Conservation (phyloP, 2,329 filamentous ascomycete genomes). For the Aureobasidium sp. region DNA sequence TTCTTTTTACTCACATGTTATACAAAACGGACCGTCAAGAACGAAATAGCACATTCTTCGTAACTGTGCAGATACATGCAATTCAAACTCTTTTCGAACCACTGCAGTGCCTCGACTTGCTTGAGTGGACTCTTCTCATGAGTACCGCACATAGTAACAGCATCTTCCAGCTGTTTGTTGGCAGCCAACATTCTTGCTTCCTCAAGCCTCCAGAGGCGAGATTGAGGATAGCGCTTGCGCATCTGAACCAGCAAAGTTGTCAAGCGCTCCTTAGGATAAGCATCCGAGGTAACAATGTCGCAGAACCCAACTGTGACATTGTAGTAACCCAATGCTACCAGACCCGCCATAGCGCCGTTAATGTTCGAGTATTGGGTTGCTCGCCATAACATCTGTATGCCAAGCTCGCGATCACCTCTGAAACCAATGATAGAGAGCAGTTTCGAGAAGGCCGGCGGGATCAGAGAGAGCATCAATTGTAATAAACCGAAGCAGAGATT, state of each 20-base stretch:
- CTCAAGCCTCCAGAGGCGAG: conserved; percentile 79
- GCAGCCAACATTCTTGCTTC: conserved; percentile 71
- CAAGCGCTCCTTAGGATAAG: conserved; percentile 64
- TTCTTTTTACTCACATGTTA: neutral
- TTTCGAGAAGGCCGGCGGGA: conserved; percentile 83
- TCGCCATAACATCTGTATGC: conserved; percentile 82
- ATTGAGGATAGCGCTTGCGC: conserved; percentile 71
- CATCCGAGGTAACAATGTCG: conserved; percentile 68
- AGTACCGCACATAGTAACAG: conserved; percentile 53
- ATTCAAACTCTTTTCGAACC: conserved; percentile 76
- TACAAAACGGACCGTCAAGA: conserved; percentile 48
- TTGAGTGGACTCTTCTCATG: conserved; percentile 59
- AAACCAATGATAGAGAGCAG: conserved; percentile 87
- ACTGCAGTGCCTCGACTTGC: conserved; percentile 76
- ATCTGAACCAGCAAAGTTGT: conserved; percentile 62
- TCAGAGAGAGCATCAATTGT: conserved; percentile 80
- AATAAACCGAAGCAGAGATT: conserved; percentile 87
- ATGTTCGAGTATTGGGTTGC: conserved; percentile 76
- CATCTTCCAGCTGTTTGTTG: conserved; percentile 57
- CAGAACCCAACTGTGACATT: conserved; percentile 79
- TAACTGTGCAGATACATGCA: conserved; percentile 76
- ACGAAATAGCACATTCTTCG: conserved; percentile 63
- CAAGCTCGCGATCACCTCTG: conserved; percentile 75
- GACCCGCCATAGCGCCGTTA: conserved; percentile 81
- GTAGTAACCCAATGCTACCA: conserved; percentile 78